A percentile compares a stretch with the other conserved stretches of the same genome.
These are phyloP conservation scores for Groenewaldozyma tartarivorans DNA, from an alignment of 805 yeast species.

Conservation along the genomic window DNA sequence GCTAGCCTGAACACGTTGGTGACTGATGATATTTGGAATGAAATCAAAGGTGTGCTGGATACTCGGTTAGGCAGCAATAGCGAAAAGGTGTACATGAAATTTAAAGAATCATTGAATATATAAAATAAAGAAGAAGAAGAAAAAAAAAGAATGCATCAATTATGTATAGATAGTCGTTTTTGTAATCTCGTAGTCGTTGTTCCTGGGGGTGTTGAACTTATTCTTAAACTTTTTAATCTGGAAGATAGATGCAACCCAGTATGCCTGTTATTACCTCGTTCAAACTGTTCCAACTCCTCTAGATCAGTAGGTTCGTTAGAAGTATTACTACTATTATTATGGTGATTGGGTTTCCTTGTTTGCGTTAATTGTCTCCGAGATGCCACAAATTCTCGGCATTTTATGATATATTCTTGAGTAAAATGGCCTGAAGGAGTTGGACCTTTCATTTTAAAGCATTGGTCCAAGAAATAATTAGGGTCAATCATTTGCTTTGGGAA, in stretches of 20 bases:
- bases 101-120: too few relatives aligned
- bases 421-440: conserved; percentile 26
- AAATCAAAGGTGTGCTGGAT: too few relatives aligned
- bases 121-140: too few relatives aligned
- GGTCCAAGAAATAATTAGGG: conserved; percentile 15
- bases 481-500: conserved; percentile 56
- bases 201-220: conserved; percentile 1
- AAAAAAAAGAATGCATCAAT: too few relatives aligned
- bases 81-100: too few relatives aligned
- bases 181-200: not conserved
- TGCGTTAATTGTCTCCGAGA: conserved; percentile 26
- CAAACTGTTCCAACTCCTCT: not conserved
- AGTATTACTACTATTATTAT: not conserved
- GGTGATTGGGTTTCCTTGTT: not conserved
- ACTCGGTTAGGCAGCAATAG: too few relatives aligned
- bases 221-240: conserved; percentile 2
- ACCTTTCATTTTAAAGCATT: conserved; percentile 13
- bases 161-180: too few relatives aligned
- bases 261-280: not conserved
- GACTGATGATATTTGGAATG: too few relatives aligned
- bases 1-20: too few relatives aligned
- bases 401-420: conserved; percentile 72
- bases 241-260: not conserved
- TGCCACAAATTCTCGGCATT: conserved; percentile 70
- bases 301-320: not conserved